Evolutionary conservation across 768 basidiomycete species (phyloP), one percentile per base, ranked within the genome.

Genomic region (Solioccasus polychromus): DNA sequence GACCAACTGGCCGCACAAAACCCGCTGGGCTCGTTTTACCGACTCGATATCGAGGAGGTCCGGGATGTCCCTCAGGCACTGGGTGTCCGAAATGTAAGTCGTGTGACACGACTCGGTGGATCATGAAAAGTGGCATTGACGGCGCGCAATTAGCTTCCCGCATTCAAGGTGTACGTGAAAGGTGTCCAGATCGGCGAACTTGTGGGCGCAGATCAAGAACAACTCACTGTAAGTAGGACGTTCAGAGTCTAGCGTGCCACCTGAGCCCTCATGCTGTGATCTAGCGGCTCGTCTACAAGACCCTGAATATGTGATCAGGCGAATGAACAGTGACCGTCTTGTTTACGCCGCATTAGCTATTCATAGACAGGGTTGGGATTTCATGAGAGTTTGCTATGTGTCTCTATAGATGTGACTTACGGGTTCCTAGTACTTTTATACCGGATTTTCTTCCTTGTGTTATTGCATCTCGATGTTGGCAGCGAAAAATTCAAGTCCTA

Each of bases 121-220:
- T 47, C 47, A 51, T 41, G 48, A 58, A 51, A 29, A 26, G 35
- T 8, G 38, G n/a, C 26, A 42, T 25, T 61, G 35, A 63, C 42
- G 9, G 50, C 18, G 28, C 36, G 19, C 22, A 35, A 60, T 43
- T 36, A 63, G 62, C 38, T 63, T 44, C 62, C 62, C 18, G 54
- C 63, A 11, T 65, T 51, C 50, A 62, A 65, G 46, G 63, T 63
- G 7, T 63, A 51, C 45, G 51, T 65, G 43, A 62, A 63, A 44
- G 62, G 62, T 3, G 53, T 62, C 31, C 51, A 65, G 30, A 58
- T 65, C 41, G 58, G 58, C 39, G 63, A 63, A 17, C 55, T 55
- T 15, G 63, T 60, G 52, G 62, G 62, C 36, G 60, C 50, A 22
- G 58, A 65, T 47, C 50, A 35, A 38, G 7, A 36, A 17, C 52